These are phyloP conservation scores for Xylariales sp. DNA, from an alignment of 2,329 filamentous ascomycete genomes.

Conservation along the genomic window DNA sequence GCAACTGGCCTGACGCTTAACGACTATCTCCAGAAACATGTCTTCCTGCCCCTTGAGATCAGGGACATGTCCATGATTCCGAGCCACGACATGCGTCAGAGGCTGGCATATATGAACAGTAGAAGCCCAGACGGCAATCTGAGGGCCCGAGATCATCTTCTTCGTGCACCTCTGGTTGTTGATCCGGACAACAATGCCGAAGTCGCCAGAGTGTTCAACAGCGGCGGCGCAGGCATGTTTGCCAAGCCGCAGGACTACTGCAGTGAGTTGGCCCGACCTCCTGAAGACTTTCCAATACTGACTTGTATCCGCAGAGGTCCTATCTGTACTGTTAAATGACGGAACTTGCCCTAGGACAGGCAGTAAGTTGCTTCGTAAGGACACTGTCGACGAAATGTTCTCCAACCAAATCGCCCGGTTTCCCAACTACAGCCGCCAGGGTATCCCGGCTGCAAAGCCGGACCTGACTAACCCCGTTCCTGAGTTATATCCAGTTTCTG, in stretches of 20 bases:
- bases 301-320: conserved; percentile 39
- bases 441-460: conserved; percentile 41
- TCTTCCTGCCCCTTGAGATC: conserved; percentile 43
- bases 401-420: conserved; percentile 55
- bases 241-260: conserved; percentile 56
- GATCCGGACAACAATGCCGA: conserved; percentile 39
- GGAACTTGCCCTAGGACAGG: conserved; percentile 56
- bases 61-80: conserved; percentile 54
- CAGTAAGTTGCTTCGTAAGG: conserved; percentile 45
- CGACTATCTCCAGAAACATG: conserved; percentile 42
- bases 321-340: conserved; percentile 59
- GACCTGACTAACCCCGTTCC: conserved; percentile 41
- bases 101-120: conserved; percentile 53
- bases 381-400: conserved; percentile 61
- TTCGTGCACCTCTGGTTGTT: conserved; percentile 29
- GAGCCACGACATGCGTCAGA: conserved; percentile 44
- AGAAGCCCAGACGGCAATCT: conserved; percentile 40
- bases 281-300: not conserved
- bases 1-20: conserved; percentile 38
- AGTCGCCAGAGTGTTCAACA: conserved; percentile 44
- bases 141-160: conserved; percentile 42
- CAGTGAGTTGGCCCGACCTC: conserved; percentile 32
- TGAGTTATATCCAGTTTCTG: conserved; percentile 43
- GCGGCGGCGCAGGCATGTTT: conserved; percentile 59
- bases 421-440: conserved; percentile 45